These are phyloP conservation scores for Coemansia sp. DNA, from an alignment of 192 early-diverging fungal genomes.

Conservation along the genomic window DNA sequence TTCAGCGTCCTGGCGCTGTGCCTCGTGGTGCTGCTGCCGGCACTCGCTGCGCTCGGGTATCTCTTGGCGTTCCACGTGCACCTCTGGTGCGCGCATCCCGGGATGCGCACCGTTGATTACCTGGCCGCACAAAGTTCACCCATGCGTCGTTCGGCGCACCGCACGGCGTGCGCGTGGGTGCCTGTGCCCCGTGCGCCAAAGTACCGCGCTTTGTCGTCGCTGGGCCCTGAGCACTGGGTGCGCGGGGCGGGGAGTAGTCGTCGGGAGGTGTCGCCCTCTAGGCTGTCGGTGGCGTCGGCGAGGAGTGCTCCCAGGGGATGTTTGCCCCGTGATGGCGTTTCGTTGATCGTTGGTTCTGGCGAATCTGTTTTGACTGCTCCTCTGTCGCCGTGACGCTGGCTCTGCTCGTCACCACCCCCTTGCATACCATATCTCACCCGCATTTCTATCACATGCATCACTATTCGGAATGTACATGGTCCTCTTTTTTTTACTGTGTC, in stretches of 20 bases:
- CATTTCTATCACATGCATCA: no score
- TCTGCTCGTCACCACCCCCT: no score
- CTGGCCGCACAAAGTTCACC: no score
- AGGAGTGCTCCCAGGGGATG: slow-evolving; percentile 6
- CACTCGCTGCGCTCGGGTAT: slow-evolving; percentile 22
- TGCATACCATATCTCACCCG: no score
- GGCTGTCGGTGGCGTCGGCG: slow-evolving; percentile 1
- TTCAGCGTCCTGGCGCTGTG: slow-evolving; percentile 24
- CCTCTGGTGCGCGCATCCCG: slow-evolving; percentile 18
- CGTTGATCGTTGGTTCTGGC: slow-evolving; percentile 33
- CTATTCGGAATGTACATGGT: no score
- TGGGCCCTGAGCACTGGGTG: no score
- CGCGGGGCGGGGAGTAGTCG: neutral
- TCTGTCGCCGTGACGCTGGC: slow-evolving; percentile 12
- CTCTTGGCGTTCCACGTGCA: slow-evolving; percentile 42
- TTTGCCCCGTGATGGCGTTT: slow-evolving; percentile 17
- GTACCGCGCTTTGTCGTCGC: no score
- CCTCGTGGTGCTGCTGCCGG: slow-evolving; percentile 17
- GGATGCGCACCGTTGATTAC: slow-evolving; percentile 39
- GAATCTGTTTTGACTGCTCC: slow-evolving; percentile 19
- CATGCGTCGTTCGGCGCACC: no score
- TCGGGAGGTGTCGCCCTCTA: slow-evolving; percentile 3
- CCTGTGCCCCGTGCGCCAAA: no score
- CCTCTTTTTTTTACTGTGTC: no score
- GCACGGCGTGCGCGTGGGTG: no score